phyloP scores from a whole-genome alignment of 2,329 filamentous ascomycete species.

The Claviceps digitariae region DNA sequence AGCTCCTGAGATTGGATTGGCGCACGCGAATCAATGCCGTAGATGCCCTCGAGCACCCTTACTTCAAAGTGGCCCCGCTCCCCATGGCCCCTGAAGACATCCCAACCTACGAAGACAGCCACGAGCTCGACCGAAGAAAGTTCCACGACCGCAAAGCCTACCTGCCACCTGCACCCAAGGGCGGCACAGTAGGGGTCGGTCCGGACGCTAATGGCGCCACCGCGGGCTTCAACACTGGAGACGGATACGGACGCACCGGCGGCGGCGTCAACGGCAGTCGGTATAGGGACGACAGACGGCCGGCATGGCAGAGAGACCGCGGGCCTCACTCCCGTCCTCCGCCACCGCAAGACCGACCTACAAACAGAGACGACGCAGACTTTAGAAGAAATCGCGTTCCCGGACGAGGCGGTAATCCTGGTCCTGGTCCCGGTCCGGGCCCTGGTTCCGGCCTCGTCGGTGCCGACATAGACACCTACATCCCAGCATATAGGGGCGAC shows the following conservation, averaged over 20 bases:
- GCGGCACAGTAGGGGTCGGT: slow-evolving; percentile 76
- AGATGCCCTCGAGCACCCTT: slow-evolving; percentile 83
- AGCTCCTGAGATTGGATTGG: slow-evolving; percentile 84
- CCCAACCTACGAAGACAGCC: slow-evolving; percentile 86
- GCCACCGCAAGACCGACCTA: slow-evolving; percentile 24
- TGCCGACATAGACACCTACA: slow-evolving; percentile 34
- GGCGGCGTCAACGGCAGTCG: slow-evolving; percentile 35
- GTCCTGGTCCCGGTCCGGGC: not conserved
- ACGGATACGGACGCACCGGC: slow-evolving; percentile 34
- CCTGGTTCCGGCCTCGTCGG: not conserved
- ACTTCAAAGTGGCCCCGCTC: slow-evolving; percentile 67
- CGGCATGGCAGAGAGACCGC: slow-evolving; percentile 42
- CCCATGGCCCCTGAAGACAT: slow-evolving; percentile 76
- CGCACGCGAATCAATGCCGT: slow-evolving; percentile 79
- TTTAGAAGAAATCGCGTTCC: slow-evolving; percentile 29
- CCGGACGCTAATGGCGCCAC: slow-evolving; percentile 34
- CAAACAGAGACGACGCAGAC: slow-evolving; percentile 21
- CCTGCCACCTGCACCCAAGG: slow-evolving; percentile 80
- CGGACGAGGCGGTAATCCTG: slow-evolving; percentile 8
- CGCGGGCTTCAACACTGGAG: slow-evolving; percentile 35
- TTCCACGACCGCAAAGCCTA: slow-evolving; percentile 76
- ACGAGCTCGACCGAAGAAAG: slow-evolving; percentile 89
- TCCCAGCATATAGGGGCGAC: slow-evolving; percentile 29
- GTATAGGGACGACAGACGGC: slow-evolving; percentile 34
- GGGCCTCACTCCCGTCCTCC: slow-evolving; percentile 38